Conservation (phyloP, 78 protist genomes). For the Pelomyxa schiedti region DNA sequence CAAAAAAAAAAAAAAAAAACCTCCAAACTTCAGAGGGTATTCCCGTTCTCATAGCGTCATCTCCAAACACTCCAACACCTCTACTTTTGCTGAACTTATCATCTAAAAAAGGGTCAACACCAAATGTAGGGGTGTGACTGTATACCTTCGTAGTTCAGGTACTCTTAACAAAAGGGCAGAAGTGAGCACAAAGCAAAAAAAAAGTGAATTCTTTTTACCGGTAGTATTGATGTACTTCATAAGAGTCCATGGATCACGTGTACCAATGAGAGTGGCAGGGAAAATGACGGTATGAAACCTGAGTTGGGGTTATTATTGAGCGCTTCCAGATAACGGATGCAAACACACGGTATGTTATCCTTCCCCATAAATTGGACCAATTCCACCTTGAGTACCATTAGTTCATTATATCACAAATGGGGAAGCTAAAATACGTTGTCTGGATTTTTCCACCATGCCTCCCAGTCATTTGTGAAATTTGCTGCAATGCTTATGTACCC, state of each 20-base stretch:
- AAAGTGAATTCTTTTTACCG: too few species aligned
- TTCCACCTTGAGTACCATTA: too few species aligned
- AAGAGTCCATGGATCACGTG: slow-evolving; percentile 22
- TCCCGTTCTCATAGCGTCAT: slow-evolving; percentile 52
- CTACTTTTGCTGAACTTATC: slow-evolving; percentile 72
- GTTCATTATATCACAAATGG: too few species aligned
- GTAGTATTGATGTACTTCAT: slow-evolving; percentile 44
- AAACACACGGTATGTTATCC: slow-evolving; percentile 62
- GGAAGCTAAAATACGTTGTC: too few species aligned
- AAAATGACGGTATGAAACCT: slow-evolving; percentile 85
- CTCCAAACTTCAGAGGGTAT: slow-evolving; percentile 63
- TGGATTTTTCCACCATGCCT: slow-evolving; percentile 78
- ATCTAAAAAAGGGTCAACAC: too few species aligned
- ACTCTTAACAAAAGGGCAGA: too few species aligned
- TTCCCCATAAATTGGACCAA: slow-evolving; percentile 79
- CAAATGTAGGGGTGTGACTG: too few species aligned
- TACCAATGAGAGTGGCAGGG: slow-evolving; percentile 68
- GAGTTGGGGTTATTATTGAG: too few species aligned
- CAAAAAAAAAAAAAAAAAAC: too few species aligned
- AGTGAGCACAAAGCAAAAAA: too few species aligned
- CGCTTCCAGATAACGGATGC: too few species aligned
- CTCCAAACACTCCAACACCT: slow-evolving; percentile 81
- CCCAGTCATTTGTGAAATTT: slow-evolving; percentile 61
- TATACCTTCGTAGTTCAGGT: slow-evolving; percentile 80
- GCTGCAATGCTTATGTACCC: slow-evolving; percentile 81